phyloP scores from a whole-genome alignment of 768 basidiomycete genomes.

The Phlegmacium glaucopus region DNA sequence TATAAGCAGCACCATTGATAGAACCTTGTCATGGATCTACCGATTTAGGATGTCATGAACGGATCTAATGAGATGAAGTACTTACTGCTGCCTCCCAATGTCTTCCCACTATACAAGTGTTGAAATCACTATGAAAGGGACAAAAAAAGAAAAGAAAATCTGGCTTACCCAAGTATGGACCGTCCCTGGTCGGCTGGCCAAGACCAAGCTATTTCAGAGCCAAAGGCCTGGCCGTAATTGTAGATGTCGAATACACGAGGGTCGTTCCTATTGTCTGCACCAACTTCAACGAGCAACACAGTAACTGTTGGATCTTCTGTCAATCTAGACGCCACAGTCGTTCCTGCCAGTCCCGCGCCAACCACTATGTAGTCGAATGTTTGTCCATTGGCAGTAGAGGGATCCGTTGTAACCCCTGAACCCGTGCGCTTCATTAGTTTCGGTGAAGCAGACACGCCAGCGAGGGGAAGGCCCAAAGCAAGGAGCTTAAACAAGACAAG shows the following conservation, averaged over 20 bases:
- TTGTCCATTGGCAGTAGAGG: conserved; percentile 29
- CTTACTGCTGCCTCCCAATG: conserved; percentile 40
- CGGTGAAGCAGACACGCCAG: conserved; percentile 14
- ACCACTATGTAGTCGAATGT: conserved; percentile 43
- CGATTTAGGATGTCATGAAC: neutral
- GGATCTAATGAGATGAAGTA: conserved; percentile 1
- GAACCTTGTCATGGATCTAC: conserved; percentile 26
- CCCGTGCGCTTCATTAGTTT: conserved; percentile 21
- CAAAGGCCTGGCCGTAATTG: conserved; percentile 38
- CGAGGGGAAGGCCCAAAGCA: conserved; percentile 9
- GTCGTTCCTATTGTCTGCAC: conserved; percentile 42
- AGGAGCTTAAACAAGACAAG: neutral
- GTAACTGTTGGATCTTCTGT: conserved; percentile 39
- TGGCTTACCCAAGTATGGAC: conserved; percentile 35
- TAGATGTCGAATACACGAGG: conserved; percentile 45
- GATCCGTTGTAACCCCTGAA: conserved; percentile 30
- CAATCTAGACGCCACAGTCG: conserved; percentile 45
- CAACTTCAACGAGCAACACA: conserved; percentile 51
- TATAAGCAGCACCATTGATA: conserved; percentile 47
- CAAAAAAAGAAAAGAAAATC: neutral
- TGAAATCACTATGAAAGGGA: too few species aligned
- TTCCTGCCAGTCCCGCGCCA: conserved; percentile 46
- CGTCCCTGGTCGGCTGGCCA: conserved; percentile 42
- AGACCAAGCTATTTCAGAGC: conserved; percentile 40
- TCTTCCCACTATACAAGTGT: conserved; percentile 36